Evolutionary conservation across 2,329 filamentous ascomycete species (phyloP).

Genomic region (Metarhizium anisopliae): DNA sequence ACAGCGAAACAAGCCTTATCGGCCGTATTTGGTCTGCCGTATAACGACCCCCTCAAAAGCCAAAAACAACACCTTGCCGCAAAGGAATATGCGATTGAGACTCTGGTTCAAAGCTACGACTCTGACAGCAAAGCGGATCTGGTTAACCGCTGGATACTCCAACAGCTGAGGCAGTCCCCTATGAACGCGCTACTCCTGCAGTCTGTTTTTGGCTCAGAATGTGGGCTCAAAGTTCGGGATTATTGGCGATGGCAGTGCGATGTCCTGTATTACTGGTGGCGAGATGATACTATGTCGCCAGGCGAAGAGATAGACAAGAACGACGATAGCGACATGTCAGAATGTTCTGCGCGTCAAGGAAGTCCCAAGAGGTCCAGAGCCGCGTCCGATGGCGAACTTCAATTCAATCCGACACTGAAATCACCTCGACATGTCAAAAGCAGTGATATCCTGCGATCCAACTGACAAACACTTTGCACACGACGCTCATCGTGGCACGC

Average conservation of each 20-base stretch:
- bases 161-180: slow-evolving; percentile 37
- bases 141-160: slow-evolving; percentile 43
- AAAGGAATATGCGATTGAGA: slow-evolving; percentile 40
- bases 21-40: slow-evolving; percentile 27
- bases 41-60: slow-evolving; percentile 23
- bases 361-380: slow-evolving; percentile 19
- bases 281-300: slow-evolving; percentile 15
- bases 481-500: neutral
- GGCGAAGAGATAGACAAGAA: slow-evolving; percentile 8
- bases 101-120: slow-evolving; percentile 27
- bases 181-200: slow-evolving; percentile 36
- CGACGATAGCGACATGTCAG: slow-evolving; percentile 15
- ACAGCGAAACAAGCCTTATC: slow-evolving; percentile 33
- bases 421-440: slow-evolving; percentile 3
- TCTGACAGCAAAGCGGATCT: slow-evolving; percentile 33
- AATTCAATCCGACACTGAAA: neutral
- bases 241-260: slow-evolving; percentile 27
- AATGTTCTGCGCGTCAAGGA: slow-evolving; percentile 15
- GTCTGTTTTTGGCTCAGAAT: slow-evolving; percentile 18
- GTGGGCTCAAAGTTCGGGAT: slow-evolving; percentile 23
- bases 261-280: slow-evolving; percentile 29
- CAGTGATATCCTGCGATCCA: slow-evolving; percentile 8
- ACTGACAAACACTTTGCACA: neutral
- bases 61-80: slow-evolving; percentile 29
- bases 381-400: slow-evolving; percentile 14